Conservation (phyloP, 2,329 filamentous ascomycete species). For the Fusarium verticillioides region DNA sequence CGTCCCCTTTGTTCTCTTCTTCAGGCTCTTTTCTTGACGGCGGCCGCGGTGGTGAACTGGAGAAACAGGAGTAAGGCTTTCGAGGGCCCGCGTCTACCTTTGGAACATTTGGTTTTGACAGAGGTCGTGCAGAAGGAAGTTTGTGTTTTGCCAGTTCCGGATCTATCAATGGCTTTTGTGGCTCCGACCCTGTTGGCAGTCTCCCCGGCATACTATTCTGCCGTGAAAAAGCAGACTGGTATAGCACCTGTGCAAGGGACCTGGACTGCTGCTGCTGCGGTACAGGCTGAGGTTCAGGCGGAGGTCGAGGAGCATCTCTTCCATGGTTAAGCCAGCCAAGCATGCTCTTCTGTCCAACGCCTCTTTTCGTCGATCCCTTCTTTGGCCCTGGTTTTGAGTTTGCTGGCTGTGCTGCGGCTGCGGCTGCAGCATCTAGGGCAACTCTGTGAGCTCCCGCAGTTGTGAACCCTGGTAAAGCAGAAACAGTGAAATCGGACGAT, state of each 20-base stretch:
- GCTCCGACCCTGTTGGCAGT: constrained; percentile 3
- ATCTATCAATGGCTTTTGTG: constrained; percentile 42
- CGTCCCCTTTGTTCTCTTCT: constrained; percentile 40
- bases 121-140: constrained; percentile 52
- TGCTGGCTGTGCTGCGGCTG: constrained; percentile 23
- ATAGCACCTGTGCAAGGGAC: constrained; percentile 39
- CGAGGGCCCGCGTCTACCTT: constrained; percentile 45
- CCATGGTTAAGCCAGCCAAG: constrained; percentile 53
- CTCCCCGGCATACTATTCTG: constrained; percentile 20
- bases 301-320: constrained; percentile 22
- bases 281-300: constrained; percentile 22
- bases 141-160: constrained; percentile 53
- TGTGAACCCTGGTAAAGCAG: constrained; percentile 69
- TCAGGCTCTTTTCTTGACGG: constrained; percentile 35
- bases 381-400: constrained; percentile 35
- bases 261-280: constrained; percentile 25
- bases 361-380: constrained; percentile 48
- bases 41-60: constrained; percentile 63
- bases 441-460: constrained; percentile 67
- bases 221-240: constrained; percentile 43
- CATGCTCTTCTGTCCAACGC: constrained; percentile 55
- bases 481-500: constrained; percentile 67
- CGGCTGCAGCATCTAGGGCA: constrained; percentile 44
- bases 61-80: constrained; percentile 66
- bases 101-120: constrained; percentile 49